Evolutionary conservation across 495 filamentous ascomycete species (phyloP), one percentile per base, ranked within the genome.

Genomic region (Lophiotrema nucula): DNA sequence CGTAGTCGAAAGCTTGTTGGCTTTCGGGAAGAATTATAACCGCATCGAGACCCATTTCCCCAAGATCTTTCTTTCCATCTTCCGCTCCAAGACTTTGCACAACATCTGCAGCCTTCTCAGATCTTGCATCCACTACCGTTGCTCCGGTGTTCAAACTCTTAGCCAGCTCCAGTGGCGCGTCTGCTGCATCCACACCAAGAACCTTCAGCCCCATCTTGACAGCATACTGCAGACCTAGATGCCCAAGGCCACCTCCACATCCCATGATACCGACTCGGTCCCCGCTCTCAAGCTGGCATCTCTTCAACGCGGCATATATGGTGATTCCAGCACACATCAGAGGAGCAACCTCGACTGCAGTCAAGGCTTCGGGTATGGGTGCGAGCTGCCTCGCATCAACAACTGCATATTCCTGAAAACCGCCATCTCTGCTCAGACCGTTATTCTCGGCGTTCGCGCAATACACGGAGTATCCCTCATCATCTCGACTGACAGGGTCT

Each of bases 21-120:
- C 63, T 70, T 49, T 77, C 76, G 4, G 74, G 76, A 13, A 77
- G 56, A 16, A 77, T 67, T 24, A 78, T 66, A 1, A 77, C 72
- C 0, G 73, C 72, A 59, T 78, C 71, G 11, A 75, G 45, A 0
- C 76, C 73, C 67, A 70, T 72, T 33, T 73, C 68, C 15, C 53
- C 66, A 3, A 47, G 56, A n/a, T 71, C 69, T 4, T 41, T 46
- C 54, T 63, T 70, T 16, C 61, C 68, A 42, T 73, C 72, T 33
- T 70, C 70, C 1, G 35, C 19, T 1, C 58, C 58, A 2, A 56
- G 24, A 16, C 56, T 43, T 45, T 62, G 43, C 10, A 62, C 58
- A 13, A 62, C 41, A 23, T 62, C 52, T 4, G 43, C 37, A 1
- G 47, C 44, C n/a, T 45, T 62, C 53, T 45, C 49, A 22, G 6